Percentiles rank a stretch among this genome's conserved stretches.
phyloP scores from a whole-genome alignment of 768 basidiomycete genomes.

The Postia placenta region DNA sequence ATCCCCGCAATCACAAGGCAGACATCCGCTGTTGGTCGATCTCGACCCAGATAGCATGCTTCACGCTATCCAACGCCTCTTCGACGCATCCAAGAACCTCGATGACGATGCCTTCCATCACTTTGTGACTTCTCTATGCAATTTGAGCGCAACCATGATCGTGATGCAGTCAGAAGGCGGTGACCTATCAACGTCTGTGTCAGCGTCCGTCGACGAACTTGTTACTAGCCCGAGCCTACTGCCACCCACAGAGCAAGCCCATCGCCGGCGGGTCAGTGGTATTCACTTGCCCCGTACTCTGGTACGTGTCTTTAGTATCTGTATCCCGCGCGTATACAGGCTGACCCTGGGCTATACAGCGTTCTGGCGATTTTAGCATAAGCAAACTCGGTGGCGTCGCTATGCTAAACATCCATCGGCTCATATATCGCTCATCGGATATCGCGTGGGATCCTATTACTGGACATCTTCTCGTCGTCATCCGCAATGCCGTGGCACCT shows the following conservation, averaged over 20 bases:
- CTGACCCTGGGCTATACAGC: conserved; percentile 32
- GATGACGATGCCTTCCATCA: conserved; percentile 78
- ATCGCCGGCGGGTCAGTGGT: conserved; percentile 77
- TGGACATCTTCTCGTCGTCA: conserved; percentile 70
- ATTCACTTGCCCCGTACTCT: conserved; percentile 77
- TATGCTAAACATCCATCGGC: conserved; percentile 77
- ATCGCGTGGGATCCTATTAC: conserved; percentile 84
- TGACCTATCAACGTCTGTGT: conserved; percentile 22
- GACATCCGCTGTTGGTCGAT: conserved; percentile 65
- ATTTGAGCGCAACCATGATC: conserved; percentile 88
- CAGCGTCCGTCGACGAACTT: conserved; percentile 36
- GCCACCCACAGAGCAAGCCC: conserved; percentile 39
- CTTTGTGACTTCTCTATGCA: conserved; percentile 75
- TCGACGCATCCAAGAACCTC: conserved; percentile 79
- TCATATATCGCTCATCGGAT: conserved; percentile 77
- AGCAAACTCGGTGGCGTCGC: conserved; percentile 77
- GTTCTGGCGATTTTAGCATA: conserved; percentile 93
- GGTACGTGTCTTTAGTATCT: conserved; percentile 37
- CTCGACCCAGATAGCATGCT: conserved; percentile 73
- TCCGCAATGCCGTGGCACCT: conserved; percentile 65
- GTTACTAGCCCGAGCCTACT: conserved; percentile 21
- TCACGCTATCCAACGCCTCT: conserved; percentile 70
- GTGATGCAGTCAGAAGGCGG: conserved; percentile 64
- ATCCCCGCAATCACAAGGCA: conserved; percentile 22
- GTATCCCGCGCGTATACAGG: neutral